Percentiles rank a stretch among this genome's conserved stretches.
Evolutionary conservation across 345 rosid species (phyloP).

Genomic region (Carallia pectinifolia): DNA sequence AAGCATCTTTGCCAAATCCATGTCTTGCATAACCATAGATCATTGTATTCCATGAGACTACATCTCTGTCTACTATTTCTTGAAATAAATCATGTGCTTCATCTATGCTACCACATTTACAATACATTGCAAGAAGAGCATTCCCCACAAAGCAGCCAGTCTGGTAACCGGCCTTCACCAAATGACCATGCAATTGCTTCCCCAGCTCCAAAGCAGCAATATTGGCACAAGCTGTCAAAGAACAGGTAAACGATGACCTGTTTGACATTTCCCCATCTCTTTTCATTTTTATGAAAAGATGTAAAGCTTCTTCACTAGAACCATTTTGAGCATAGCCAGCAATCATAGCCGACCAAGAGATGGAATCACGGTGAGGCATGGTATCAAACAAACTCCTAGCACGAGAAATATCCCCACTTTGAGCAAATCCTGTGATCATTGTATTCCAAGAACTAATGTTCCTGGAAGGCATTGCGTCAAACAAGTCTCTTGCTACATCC

Average conservation of each 20-base stretch:
- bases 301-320: slow-evolving; percentile 48
- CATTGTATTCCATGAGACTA: slow-evolving; percentile 71
- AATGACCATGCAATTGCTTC: slow-evolving; percentile 60
- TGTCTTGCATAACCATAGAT: slow-evolving; percentile 68
- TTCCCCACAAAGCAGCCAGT: slow-evolving; percentile 64
- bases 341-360: slow-evolving; percentile 81
- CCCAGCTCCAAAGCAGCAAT: slow-evolving; percentile 68
- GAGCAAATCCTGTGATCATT: slow-evolving; percentile 66
- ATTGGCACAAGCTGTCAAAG: slow-evolving; percentile 60
- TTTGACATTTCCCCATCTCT: slow-evolving; percentile 60
- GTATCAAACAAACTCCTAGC: slow-evolving; percentile 51
- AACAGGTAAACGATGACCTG: slow-evolving; percentile 56
- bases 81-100: slow-evolving; percentile 53
- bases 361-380: slow-evolving; percentile 54
- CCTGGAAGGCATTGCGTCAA: slow-evolving; percentile 51
- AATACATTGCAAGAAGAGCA: slow-evolving; percentile 68
- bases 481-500: slow-evolving; percentile 57
- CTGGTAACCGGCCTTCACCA: slow-evolving; percentile 62
- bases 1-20: slow-evolving; percentile 57
- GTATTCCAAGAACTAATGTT: slow-evolving; percentile 68
- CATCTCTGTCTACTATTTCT: slow-evolving; percentile 58
- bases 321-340: slow-evolving; percentile 64
- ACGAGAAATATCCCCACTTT: slow-evolving; percentile 38
- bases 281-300: slow-evolving; percentile 53
- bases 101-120: slow-evolving; percentile 69